Conservation (phyloP, 1,139 yeast species). For the Hansenula lynferdii region DNA sequence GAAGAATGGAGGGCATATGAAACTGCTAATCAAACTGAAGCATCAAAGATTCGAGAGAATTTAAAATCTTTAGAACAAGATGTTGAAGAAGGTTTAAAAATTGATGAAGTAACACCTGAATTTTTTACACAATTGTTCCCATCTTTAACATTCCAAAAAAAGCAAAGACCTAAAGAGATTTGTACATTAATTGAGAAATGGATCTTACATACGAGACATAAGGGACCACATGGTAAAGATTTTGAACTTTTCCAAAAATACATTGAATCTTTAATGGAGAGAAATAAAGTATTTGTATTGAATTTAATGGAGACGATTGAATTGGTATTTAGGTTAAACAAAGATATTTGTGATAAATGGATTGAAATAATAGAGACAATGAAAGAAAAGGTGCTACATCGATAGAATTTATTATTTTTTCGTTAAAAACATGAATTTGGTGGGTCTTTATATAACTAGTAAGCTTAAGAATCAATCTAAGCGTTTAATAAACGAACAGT, state of each 20-base stretch:
- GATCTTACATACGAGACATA: constrained; percentile 40
- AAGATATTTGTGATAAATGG: constrained; percentile 4
- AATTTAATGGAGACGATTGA: constrained; percentile 7
- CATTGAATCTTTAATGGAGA: constrained; percentile 9
- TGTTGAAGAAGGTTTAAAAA: constrained; percentile 16
- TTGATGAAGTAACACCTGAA: constrained; percentile 25
- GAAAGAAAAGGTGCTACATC: no score
- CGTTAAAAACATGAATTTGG: background rate
- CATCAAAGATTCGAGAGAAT: constrained; percentile 19
- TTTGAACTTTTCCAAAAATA: constrained; percentile 33
- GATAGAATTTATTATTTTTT: no score
- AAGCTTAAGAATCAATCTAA: constrained; percentile 24
- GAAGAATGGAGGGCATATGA: constrained; percentile 34
- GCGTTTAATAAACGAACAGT: constrained; percentile 72
- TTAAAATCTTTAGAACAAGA: constrained; percentile 11
- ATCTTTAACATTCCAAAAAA: constrained; percentile 36
- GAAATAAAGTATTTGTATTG: constrained; percentile 5
- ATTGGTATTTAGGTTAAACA: background rate
- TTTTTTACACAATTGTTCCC: constrained; percentile 22
- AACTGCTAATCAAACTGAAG: constrained; percentile 32
- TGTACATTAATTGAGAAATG: constrained; percentile 38
- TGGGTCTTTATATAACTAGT: no score
- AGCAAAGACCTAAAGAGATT: constrained; percentile 31
- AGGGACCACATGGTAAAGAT: constrained; percentile 61
- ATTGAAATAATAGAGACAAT: constrained; percentile 1